These are phyloP conservation scores for Jamesozyma jinghongensis DNA, from an alignment of 805 yeast genomes.

Conservation along the genomic window DNA sequence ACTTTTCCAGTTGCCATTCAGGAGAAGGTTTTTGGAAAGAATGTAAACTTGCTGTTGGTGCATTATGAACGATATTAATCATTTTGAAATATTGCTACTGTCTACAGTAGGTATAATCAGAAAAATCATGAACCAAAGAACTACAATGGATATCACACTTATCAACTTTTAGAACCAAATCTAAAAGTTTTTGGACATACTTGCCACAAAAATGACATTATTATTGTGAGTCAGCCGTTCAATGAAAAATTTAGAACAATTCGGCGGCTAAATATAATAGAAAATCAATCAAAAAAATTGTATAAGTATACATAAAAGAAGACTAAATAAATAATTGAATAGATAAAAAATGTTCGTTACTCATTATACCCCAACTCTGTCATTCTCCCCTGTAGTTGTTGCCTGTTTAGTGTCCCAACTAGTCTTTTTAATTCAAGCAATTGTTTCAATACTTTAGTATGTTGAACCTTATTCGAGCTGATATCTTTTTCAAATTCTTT, in stretches of 20 bases:
- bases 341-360: background rate
- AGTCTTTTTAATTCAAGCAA: background rate
- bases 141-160: too few relatives aligned
- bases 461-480: background rate
- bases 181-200: too few relatives aligned
- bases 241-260: background rate
- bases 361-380: background rate
- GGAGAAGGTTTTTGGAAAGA: too few relatives aligned
- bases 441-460: constrained; percentile 1
- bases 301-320: background rate
- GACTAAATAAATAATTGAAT: background rate
- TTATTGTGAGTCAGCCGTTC: background rate
- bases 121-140: too few relatives aligned
- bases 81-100: too few relatives aligned
- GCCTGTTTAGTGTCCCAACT: background rate
- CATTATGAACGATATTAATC: too few relatives aligned
- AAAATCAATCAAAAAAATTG: background rate
- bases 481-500: background rate
- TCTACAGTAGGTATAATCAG: too few relatives aligned
- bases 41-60: too few relatives aligned
- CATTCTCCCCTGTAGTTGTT: background rate
- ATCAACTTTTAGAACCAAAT: too few relatives aligned
- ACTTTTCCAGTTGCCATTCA: too few relatives aligned
- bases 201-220: background rate
- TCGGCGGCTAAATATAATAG: background rate